A percentile compares a stretch with the other conserved stretches of the same genome.
phyloP scores from a whole-genome alignment of 768 basidiomycete species.

The Tylopilus felleus region DNA sequence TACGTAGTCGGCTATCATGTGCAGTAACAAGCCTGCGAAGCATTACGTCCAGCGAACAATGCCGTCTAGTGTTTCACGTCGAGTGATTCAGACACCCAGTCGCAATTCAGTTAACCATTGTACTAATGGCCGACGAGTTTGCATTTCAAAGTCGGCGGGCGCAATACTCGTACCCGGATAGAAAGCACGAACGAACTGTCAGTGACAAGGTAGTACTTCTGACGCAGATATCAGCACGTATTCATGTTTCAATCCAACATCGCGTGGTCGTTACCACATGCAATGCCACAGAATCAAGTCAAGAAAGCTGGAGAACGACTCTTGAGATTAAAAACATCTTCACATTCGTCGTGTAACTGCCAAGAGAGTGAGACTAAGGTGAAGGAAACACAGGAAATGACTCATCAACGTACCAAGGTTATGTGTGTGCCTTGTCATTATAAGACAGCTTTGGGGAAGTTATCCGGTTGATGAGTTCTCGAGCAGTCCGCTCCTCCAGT shows the following conservation, averaged over 20 bases:
- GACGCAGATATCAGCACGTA: not conserved
- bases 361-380: not conserved
- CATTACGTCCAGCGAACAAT: not conserved
- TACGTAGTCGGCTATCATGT: no score
- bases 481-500: conserved; percentile 19
- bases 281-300: not conserved
- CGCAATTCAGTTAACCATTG: not conserved
- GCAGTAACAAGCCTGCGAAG: not conserved
- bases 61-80: not conserved
- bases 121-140: not conserved
- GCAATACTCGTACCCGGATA: not conserved
- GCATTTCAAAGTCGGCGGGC: not conserved
- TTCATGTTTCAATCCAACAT: not conserved
- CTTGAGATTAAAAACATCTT: not conserved
- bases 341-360: not conserved
- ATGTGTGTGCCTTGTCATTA: not conserved
- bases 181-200: not conserved
- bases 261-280: no score
- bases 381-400: not conserved
- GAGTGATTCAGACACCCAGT: not conserved
- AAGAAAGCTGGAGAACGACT: not conserved
- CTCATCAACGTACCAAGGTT: not conserved
- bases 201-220: not conserved
- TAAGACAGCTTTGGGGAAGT: not conserved
- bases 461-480: conserved; percentile 18